Evolutionary conservation across 306 rosid species (phyloP), one percentile per base, ranked within the genome.

Genomic region (Benincasa hispida): DNA sequence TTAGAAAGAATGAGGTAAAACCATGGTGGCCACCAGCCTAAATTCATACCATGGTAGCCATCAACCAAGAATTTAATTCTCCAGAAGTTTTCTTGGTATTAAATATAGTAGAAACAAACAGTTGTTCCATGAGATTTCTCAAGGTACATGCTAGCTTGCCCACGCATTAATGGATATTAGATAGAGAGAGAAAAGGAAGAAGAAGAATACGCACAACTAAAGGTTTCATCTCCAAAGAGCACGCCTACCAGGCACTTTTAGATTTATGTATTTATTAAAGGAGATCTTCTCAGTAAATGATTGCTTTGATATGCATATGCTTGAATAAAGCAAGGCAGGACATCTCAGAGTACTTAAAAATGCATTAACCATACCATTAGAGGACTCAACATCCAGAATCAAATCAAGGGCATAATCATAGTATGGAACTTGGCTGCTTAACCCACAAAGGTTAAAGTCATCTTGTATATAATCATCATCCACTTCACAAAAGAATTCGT

Each of bases 341-440:
- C 41, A 21, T 50, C 61, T 47, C 30, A 13, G 76, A 17, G 8
- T 35, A 80, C 19, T 50, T 70, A 25, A 30, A 48, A 50, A 18
- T 75, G 66, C 60, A 48, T 66, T 34, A 73, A 59, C 78, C 87
- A 77, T 83, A 91, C 97, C 95, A 65, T 89, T 90, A 54, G 95
- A 89, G 32, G 94, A 79, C 22, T 91, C 97, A 74, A 89, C 91
- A 75, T 91, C 97, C 87, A 91, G 77, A 78, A 91, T 89, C 76
- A 91, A 76, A 84, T 91, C 97, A 80, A 91, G 94, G 5, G 97
- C 97, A 84, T 88, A 89, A 79, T 91, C 97, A 80, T 89, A 91
- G 67, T 91, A 89, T 0, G 97, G 97, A 72, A 91, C 97, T 89
- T 85, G 95, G 59, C 86, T 81, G 86, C 95, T 86, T 82, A 91